A percentile compares a stretch with the other conserved stretches of the same genome.
Conservation (phyloP, 805 yeast genomes). For the Starmerella riodocensis region DNA sequence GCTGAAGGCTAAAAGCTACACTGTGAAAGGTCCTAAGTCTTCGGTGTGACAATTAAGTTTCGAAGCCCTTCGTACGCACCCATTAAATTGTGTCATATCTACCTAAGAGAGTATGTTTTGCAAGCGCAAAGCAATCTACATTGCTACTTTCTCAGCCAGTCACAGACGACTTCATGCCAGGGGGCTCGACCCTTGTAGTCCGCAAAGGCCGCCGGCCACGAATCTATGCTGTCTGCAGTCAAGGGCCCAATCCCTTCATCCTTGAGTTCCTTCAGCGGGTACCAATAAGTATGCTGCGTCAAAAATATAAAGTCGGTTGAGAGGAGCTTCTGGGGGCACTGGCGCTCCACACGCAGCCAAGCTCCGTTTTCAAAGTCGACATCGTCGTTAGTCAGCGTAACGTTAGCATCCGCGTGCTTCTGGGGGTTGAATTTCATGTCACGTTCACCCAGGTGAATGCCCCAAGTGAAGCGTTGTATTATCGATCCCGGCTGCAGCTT, state of each 20-base stretch:
- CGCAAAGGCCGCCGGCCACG: constrained; percentile 13
- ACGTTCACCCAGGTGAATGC: constrained; percentile 35
- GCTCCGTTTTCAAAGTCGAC: constrained; percentile 32
- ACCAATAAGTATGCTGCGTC: constrained; percentile 42
- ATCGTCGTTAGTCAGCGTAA: constrained; percentile 11
- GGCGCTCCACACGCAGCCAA: constrained; percentile 47
- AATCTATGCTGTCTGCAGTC: constrained; percentile 48
- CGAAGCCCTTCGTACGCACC: no score
- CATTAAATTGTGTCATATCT: no score
- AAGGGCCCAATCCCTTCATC: constrained; percentile 37
- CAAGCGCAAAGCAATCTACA: background rate
- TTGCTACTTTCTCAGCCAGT: constrained; percentile 6
- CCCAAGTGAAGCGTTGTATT: constrained; percentile 59
- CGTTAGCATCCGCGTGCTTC: constrained; percentile 24
- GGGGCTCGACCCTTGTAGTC: constrained; percentile 13
- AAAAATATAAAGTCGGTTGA: constrained; percentile 35
- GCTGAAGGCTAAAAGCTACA: no score
- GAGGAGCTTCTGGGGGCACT: constrained; percentile 41
- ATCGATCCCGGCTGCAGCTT: constrained; percentile 40
- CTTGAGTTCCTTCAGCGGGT: constrained; percentile 37
- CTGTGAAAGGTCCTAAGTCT: no score
- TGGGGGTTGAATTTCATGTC: constrained; percentile 35
- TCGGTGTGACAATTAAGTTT: no score
- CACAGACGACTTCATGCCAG: constrained; percentile 14
- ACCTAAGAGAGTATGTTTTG: no score